Percentiles rank a stretch among this genome's conserved stretches.
Conservation (phyloP, 305 asterid species). For the Rubia tinctorum region DNA sequence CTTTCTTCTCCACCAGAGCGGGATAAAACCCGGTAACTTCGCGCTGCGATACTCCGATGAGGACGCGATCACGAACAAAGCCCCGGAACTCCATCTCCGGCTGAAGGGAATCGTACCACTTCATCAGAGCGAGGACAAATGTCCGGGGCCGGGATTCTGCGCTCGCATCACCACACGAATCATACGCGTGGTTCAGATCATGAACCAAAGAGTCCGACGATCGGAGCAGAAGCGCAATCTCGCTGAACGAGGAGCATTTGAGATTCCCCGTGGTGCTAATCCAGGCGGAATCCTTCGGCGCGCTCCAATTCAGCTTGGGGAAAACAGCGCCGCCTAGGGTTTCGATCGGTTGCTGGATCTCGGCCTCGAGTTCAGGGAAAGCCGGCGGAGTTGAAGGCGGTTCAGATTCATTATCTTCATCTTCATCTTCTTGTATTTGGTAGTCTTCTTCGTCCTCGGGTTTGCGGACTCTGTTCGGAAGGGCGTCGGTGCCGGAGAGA, state of each 20-base stretch:
- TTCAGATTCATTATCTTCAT: conserved; percentile 79
- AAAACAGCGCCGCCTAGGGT: conserved; percentile 79
- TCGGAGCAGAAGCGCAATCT: conserved; percentile 64
- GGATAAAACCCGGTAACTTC: conserved; percentile 90
- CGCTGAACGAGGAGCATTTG: conserved; percentile 71
- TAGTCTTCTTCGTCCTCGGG: conserved; percentile 78
- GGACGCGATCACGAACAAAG: conserved; percentile 43
- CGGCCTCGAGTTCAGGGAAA: conserved; percentile 71
- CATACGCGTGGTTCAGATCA: conserved; percentile 79
- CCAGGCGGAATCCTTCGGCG: conserved; percentile 95
- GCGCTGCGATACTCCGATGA: conserved; percentile 73
- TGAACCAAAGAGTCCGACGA: conserved; percentile 77
- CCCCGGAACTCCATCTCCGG: conserved; percentile 97
- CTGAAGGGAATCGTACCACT: conserved; percentile 64
- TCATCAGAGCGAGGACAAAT: conserved; percentile 71
- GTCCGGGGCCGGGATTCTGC: conserved; percentile 46
- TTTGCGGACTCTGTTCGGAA: conserved; percentile 69
- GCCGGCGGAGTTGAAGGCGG: conserved; percentile 55
- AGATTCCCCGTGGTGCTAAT: conserved; percentile 72
- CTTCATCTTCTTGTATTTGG: conserved; percentile 43
- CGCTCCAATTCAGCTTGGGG: conserved; percentile 92
- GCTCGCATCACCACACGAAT: conserved; percentile 53
- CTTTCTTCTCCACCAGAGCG: conserved; percentile 44
- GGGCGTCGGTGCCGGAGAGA: conserved; percentile 60
- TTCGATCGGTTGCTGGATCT: conserved; percentile 55